phyloP scores from a whole-genome alignment of 2,329 filamentous ascomycete genomes.

The Gnomoniopsis sp. region DNA sequence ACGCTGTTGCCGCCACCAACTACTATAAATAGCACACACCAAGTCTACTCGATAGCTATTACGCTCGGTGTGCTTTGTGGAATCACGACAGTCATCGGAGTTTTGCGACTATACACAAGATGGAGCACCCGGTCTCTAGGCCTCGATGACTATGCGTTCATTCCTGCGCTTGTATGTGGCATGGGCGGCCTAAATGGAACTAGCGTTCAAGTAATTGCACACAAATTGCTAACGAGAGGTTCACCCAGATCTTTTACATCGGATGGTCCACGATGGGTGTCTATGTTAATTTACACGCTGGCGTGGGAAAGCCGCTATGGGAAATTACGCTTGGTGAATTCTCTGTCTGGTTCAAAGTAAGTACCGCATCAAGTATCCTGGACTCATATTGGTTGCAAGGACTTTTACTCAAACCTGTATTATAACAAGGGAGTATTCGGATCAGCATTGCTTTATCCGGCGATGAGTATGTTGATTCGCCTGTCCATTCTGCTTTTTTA shows the following conservation, averaged over 20 bases:
- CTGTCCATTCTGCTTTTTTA: constrained; percentile 26
- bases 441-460: constrained; percentile 22
- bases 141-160: constrained; percentile 22
- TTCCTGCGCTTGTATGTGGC: constrained; percentile 19
- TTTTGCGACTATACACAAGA: constrained; percentile 11
- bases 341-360: constrained; percentile 21
- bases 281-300: constrained; percentile 22
- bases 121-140: constrained; percentile 14
- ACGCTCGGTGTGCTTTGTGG: constrained; percentile 16
- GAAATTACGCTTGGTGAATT: constrained; percentile 24
- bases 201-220: background rate
- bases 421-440: constrained; percentile 18
- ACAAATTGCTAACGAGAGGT: background rate
- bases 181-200: too few relatives aligned
- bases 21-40: constrained; percentile 19
- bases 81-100: constrained; percentile 11
- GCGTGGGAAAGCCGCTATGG: constrained; percentile 24
- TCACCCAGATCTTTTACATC: constrained; percentile 20
- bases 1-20: constrained; percentile 20
- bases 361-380: background rate
- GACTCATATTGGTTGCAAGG: background rate
- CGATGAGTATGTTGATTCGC: constrained; percentile 21
- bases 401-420: background rate
- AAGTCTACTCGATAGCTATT: constrained; percentile 19
- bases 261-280: constrained; percentile 21